These are phyloP conservation scores for Pyracantha coccinea DNA, from an alignment of 331 rosid genomes.

Conservation along the genomic window DNA sequence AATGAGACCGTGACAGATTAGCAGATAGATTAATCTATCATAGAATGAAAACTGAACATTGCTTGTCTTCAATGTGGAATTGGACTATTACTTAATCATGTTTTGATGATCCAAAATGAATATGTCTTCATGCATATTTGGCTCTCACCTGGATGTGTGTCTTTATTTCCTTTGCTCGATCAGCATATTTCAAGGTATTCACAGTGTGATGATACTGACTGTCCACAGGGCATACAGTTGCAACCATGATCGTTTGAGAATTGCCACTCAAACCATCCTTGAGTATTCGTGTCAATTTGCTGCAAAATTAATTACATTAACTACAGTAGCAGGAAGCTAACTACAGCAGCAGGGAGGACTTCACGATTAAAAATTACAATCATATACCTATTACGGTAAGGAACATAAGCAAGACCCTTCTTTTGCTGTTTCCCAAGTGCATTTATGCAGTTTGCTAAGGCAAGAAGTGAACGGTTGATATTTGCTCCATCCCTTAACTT, in stretches of 20 bases:
- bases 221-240: constrained; percentile 45
- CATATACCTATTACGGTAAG: constrained; percentile 54
- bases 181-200: constrained; percentile 63
- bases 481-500: constrained; percentile 63
- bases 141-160: constrained; percentile 53
- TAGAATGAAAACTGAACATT: neutral
- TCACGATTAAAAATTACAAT: constrained; percentile 2
- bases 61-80: neutral
- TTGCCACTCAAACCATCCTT: constrained; percentile 66
- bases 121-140: neutral
- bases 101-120: neutral
- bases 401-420: constrained; percentile 67
- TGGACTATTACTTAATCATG: neutral
- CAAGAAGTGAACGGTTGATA: constrained; percentile 66
- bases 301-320: constrained; percentile 23
- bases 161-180: constrained; percentile 63
- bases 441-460: constrained; percentile 62
- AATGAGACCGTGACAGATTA: neutral
- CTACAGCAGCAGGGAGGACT: constrained; percentile 4
- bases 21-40: neutral
- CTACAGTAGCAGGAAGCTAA: constrained; percentile 11
- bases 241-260: constrained; percentile 65
- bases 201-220: constrained; percentile 55
- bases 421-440: constrained; percentile 59
- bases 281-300: constrained; percentile 61